phyloP scores from a whole-genome alignment of 148 eudicot species.

The Linanthus parryae region DNA sequence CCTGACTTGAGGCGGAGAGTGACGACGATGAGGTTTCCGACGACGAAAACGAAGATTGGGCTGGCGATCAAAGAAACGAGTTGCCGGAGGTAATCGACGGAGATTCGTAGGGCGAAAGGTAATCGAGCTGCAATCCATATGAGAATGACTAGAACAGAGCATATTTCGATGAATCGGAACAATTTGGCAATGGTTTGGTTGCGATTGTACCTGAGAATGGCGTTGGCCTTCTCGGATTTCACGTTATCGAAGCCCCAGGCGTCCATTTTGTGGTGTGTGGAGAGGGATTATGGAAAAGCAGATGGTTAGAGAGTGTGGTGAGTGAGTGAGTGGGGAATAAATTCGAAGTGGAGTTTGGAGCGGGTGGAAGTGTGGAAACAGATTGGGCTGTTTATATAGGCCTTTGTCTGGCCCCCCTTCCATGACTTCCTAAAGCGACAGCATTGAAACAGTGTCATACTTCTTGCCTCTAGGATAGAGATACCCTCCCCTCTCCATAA shows the following conservation, averaged over 20 bases:
- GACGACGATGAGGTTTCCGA: slow-evolving; percentile 65
- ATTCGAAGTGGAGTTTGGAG: too few relatives aligned
- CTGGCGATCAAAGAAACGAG: slow-evolving; percentile 30
- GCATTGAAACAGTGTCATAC: too few relatives aligned
- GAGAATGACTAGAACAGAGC: slow-evolving; percentile 22
- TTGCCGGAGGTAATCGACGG: slow-evolving; percentile 42
- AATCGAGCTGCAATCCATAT: slow-evolving; percentile 59
- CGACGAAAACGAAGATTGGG: slow-evolving; percentile 56
- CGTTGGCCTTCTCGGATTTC: slow-evolving; percentile 24
- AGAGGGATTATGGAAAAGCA: too few relatives aligned
- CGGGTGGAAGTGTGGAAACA: too few relatives aligned
- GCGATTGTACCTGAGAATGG: slow-evolving; percentile 24
- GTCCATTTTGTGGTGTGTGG: slow-evolving; percentile 26
- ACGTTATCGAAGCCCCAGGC: slow-evolving; percentile 15
- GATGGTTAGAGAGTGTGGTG: too few relatives aligned
- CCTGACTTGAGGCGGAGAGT: slow-evolving; percentile 68
- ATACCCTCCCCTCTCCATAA: too few relatives aligned
- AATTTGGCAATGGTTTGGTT: slow-evolving; percentile 34
- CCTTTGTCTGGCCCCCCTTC: too few relatives aligned
- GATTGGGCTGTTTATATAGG: too few relatives aligned
- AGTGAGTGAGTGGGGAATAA: too few relatives aligned
- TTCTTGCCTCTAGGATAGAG: too few relatives aligned
- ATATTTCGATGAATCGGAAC: slow-evolving; percentile 52
- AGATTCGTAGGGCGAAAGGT: slow-evolving; percentile 46
- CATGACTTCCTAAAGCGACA: too few relatives aligned